phyloP scores from a whole-genome alignment of 2,329 filamentous ascomycete species.

The Aspergillus pseudotamarii region DNA sequence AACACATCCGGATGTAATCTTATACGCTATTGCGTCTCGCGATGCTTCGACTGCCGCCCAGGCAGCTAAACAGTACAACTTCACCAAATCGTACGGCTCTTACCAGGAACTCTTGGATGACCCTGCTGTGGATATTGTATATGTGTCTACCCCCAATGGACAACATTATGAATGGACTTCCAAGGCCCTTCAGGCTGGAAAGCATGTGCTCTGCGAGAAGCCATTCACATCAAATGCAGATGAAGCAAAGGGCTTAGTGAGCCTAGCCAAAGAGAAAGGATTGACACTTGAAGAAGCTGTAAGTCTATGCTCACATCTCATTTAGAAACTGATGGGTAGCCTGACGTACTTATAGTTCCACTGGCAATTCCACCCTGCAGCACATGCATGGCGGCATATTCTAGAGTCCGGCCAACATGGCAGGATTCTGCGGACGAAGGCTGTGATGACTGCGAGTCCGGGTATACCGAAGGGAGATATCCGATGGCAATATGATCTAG shows the following conservation, averaged over 20 bases:
- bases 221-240: neutral
- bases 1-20: neutral
- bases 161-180: neutral
- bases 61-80: neutral
- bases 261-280: neutral
- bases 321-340: too few relatives aligned
- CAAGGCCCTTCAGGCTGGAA: neutral
- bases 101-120: neutral
- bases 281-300: neutral
- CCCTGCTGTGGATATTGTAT: neutral
- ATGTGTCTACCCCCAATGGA: neutral
- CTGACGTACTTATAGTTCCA: neutral
- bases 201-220: neutral
- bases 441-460: neutral
- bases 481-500: neutral
- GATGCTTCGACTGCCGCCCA: neutral
- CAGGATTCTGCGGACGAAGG: neutral
- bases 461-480: neutral
- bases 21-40: neutral
- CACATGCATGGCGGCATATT: neutral
- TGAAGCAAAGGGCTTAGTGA: neutral
- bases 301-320: neutral
- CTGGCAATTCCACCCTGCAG: neutral
- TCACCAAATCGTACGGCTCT: neutral
- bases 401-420: neutral